Evolutionary conservation across 768 basidiomycete genomes (phyloP).

Genomic region (Daedaleopsis sinensis): DNA sequence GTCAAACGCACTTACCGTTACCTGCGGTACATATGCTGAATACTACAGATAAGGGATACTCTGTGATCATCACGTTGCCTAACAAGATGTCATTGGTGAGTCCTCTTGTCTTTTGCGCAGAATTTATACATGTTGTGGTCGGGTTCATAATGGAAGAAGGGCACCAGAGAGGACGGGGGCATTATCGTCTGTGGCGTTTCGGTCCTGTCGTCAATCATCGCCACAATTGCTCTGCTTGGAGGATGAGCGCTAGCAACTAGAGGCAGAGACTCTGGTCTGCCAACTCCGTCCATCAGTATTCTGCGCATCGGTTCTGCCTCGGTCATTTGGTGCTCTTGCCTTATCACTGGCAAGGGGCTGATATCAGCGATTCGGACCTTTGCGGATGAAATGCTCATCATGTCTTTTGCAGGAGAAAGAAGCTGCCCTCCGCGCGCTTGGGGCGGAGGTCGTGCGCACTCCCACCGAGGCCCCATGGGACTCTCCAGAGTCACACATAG

Average conservation of each 20-base stretch:
- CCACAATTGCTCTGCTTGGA: background rate
- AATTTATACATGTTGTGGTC: too few species aligned
- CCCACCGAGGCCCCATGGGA: conserved; percentile 90
- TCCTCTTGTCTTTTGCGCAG: background rate
- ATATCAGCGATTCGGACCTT: too few species aligned
- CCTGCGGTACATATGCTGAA: conserved; percentile 55
- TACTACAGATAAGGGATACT: conserved; percentile 89
- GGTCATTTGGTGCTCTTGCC: too few species aligned
- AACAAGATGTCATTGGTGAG: conserved; percentile 90
- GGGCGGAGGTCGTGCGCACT: conserved; percentile 93
- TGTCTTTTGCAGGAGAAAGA: conserved; percentile 74
- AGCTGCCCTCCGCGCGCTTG: conserved; percentile 85
- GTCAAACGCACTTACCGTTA: conserved; percentile 41
- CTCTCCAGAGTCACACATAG: conserved; percentile 89
- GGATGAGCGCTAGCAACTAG: too few species aligned
- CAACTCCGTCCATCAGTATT: too few species aligned
- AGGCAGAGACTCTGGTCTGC: too few species aligned
- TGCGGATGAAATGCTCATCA: background rate
- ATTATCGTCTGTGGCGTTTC: too few species aligned
- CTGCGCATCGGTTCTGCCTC: too few species aligned
- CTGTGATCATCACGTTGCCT: conserved; percentile 87
- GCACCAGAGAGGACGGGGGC: too few species aligned
- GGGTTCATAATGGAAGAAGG: too few species aligned
- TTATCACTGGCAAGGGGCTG: too few species aligned
- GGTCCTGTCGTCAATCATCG: too few species aligned